Evolutionary conservation across 148 eudicot genomes (phyloP).

Genomic region (Cornus kousa): DNA sequence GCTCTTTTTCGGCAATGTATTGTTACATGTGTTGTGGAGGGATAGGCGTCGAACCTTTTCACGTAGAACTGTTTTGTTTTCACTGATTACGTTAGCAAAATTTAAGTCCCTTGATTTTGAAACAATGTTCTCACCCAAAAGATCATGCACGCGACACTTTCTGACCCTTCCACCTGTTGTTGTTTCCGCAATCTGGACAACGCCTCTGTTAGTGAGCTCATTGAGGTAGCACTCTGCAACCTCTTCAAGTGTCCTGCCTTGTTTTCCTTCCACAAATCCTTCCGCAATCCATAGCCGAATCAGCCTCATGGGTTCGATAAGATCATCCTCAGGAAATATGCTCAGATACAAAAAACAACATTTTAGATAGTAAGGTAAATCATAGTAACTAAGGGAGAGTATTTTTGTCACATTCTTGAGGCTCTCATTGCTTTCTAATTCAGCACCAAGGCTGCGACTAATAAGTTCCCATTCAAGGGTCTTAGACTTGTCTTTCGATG

Average conservation of each 20-base stretch:
- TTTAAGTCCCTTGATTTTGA: constrained; percentile 10
- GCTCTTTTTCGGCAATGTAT: neutral
- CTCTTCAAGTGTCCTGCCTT: constrained; percentile 15
- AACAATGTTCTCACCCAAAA: constrained; percentile 8
- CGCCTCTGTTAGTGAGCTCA: constrained; percentile 10
- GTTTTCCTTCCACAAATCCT: constrained; percentile 18
- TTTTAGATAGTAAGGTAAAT: neutral
- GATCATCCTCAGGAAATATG: constrained; percentile 13
- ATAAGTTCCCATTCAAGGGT: neutral
- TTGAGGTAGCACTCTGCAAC: constrained; percentile 13
- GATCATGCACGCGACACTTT: constrained; percentile 8
- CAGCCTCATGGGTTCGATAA: constrained; percentile 14
- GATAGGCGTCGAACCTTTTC: constrained; percentile 11
- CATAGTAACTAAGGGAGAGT: neutral
- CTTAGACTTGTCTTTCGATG: neutral
- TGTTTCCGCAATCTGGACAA: constrained; percentile 6
- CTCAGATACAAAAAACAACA: constrained; percentile 11
- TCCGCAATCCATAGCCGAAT: constrained; percentile 13
- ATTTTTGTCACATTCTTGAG: neutral
- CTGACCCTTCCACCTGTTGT: constrained; percentile 11
- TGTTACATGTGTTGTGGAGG: neutral
- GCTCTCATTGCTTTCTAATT: neutral
- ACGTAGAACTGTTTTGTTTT: neutral
- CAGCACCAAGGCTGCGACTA: neutral
- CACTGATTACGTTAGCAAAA: neutral